phyloP scores from a whole-genome alignment of 2,329 filamentous ascomycete species.

The Aspergillus sp. region DNA sequence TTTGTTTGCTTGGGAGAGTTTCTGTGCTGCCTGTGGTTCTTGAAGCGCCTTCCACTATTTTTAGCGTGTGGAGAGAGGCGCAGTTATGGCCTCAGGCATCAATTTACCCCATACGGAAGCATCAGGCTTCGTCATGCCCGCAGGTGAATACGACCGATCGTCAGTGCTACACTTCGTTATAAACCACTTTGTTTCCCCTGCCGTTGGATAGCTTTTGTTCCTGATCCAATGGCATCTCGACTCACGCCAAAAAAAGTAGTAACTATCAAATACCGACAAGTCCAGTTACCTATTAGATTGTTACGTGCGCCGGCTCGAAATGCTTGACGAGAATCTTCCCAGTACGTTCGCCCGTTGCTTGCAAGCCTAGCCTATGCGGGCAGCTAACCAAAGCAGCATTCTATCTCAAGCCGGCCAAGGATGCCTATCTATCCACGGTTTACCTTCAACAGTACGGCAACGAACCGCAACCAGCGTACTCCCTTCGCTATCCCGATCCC shows the following conservation, averaged over 20 bases:
- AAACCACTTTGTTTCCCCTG: constrained; percentile 4
- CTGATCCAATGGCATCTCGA: constrained; percentile 15
- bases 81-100: constrained; percentile 6
- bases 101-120: background rate
- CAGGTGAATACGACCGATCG: background rate
- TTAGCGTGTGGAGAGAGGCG: constrained; percentile 3
- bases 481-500: constrained; percentile 75
- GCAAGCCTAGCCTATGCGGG: background rate
- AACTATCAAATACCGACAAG: background rate
- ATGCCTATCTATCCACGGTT: constrained; percentile 40
- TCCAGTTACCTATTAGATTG: background rate
- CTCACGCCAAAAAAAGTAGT: background rate
- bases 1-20: background rate
- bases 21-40: constrained; percentile 7
- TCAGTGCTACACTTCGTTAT: constrained; percentile 3
- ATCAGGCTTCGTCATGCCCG: constrained; percentile 5
- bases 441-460: constrained; percentile 69
- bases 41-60: constrained; percentile 3
- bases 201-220: background rate
- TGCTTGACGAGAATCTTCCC: constrained; percentile 95
- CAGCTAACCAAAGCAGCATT: constrained; percentile 48
- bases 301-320: constrained; percentile 38
- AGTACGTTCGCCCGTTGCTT: constrained; percentile 43
- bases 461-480: constrained; percentile 76
- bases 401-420: constrained; percentile 57